These are phyloP conservation scores for Serendipita sp. DNA, from an alignment of 768 basidiomycete species.

Conservation along the genomic window DNA sequence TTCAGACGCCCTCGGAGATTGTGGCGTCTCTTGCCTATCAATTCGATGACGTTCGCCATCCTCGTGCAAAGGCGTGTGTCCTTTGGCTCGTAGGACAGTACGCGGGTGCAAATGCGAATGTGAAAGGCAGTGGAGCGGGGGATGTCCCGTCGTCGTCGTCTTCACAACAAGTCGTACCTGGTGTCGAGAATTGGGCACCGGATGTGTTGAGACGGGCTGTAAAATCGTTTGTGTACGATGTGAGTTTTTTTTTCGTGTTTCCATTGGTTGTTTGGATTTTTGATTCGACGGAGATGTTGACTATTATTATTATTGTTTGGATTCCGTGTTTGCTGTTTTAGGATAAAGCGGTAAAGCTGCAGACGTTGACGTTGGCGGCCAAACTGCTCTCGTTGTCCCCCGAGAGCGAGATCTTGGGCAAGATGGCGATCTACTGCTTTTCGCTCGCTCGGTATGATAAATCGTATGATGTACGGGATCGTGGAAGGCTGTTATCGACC, in stretches of 20 bases:
- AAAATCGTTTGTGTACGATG: conserved; percentile 61
- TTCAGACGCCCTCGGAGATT: conserved; percentile 36
- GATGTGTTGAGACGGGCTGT: conserved; percentile 74
- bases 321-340: no score
- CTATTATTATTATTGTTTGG: not conserved
- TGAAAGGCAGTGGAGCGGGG: no score
- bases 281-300: not conserved
- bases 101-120: no score
- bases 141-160: no score
- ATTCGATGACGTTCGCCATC: conserved; percentile 65
- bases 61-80: conserved; percentile 72
- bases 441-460: conserved; percentile 75
- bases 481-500: conserved; percentile 61
- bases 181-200: conserved; percentile 66
- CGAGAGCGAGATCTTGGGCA: not conserved
- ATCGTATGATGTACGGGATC: conserved; percentile 83
- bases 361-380: conserved; percentile 69
- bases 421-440: conserved; percentile 49
- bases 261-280: no score
- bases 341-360: conserved; percentile 59
- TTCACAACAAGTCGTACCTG: conserved; percentile 21
- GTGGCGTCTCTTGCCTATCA: conserved; percentile 64
- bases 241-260: no score
- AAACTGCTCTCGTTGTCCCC: conserved; percentile 64
- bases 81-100: conserved; percentile 92